Conservation (phyloP, 148 eudicot species). For the Chenopodium album region DNA sequence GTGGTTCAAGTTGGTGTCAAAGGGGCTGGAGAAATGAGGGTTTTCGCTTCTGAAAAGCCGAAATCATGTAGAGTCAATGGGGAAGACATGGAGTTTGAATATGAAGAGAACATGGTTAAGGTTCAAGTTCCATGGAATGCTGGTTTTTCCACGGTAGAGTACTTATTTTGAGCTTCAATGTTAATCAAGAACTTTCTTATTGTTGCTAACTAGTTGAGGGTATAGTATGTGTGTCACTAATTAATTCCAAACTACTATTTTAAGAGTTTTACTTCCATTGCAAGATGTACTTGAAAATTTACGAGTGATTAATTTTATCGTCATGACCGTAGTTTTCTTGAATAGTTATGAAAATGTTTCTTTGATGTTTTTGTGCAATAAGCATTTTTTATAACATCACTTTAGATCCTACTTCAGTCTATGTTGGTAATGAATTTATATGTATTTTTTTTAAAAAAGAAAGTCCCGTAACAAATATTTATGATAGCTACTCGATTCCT, state of each 20-base stretch:
- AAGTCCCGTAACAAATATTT: background rate
- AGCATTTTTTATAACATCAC: background rate
- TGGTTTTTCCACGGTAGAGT: conserved; percentile 35
- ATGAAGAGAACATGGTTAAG: conserved; percentile 37
- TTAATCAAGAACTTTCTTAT: background rate
- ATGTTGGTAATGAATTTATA: too few relatives aligned
- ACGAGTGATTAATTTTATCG: conserved; percentile 5
- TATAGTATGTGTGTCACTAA: background rate
- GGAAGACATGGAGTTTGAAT: conserved; percentile 32
- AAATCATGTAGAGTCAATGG: conserved; percentile 33
- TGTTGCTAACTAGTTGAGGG: conserved; percentile 5
- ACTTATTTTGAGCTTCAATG: conserved; percentile 31
- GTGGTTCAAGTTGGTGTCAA: conserved; percentile 52
- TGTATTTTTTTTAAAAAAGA: too few relatives aligned
- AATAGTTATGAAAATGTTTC: background rate
- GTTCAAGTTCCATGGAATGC: conserved; percentile 43
- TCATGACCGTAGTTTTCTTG: background rate
- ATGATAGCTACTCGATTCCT: background rate
- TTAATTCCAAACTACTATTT: background rate
- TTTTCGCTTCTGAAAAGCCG: conserved; percentile 41
- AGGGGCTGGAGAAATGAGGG: conserved; percentile 44
- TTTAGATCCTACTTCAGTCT: too few relatives aligned
- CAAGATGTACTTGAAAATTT: background rate
- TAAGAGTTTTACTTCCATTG: background rate
- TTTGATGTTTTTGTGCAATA: background rate